Evolutionary conservation across 768 basidiomycete genomes (phyloP).

Genomic region (Pilatotrama ljubarskyi): DNA sequence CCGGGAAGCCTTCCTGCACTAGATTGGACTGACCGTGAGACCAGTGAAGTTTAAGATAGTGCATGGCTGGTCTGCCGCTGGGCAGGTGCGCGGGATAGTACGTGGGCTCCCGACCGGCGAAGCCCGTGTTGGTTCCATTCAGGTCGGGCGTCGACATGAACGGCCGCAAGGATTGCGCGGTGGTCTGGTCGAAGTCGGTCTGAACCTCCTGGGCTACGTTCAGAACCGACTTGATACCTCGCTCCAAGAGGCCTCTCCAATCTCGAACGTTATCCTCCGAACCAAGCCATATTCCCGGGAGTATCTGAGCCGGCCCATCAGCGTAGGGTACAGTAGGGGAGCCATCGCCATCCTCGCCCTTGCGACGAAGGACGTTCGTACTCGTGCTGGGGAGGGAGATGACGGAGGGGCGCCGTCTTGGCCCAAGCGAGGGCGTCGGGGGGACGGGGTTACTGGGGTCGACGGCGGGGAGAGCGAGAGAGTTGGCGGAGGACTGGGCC

Average conservation of each 20-base stretch:
- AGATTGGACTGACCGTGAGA: conserved; percentile 93
- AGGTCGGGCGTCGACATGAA: conserved; percentile 73
- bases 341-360: conserved; percentile 54
- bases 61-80: conserved; percentile 73
- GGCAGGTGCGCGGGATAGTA: conserved; percentile 68
- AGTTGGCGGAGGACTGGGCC: conserved; percentile 56
- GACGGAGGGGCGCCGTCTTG: conserved; percentile 66
- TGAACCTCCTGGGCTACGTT: conserved; percentile 93
- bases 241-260: conserved; percentile 67
- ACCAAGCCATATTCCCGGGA: conserved; percentile 87
- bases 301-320: conserved; percentile 79
- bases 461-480: conserved; percentile 42
- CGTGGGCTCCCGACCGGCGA: conserved; percentile 40
- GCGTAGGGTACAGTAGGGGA: conserved; percentile 69
- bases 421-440: conserved; percentile 31
- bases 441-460: conserved; percentile 34
- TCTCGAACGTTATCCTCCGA: conserved; percentile 91
- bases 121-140: conserved; percentile 34
- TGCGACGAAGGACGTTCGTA: conserved; percentile 60
- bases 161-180: conserved; percentile 52
- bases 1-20: conserved; percentile 73
- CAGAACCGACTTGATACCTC: conserved; percentile 77
- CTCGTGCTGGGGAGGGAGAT: conserved; percentile 65
- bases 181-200: conserved; percentile 59
- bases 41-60: conserved; percentile 90